These are phyloP conservation scores for Pyrus pyrifolia DNA, from an alignment of 306 rosid genomes.

Conservation along the genomic window DNA sequence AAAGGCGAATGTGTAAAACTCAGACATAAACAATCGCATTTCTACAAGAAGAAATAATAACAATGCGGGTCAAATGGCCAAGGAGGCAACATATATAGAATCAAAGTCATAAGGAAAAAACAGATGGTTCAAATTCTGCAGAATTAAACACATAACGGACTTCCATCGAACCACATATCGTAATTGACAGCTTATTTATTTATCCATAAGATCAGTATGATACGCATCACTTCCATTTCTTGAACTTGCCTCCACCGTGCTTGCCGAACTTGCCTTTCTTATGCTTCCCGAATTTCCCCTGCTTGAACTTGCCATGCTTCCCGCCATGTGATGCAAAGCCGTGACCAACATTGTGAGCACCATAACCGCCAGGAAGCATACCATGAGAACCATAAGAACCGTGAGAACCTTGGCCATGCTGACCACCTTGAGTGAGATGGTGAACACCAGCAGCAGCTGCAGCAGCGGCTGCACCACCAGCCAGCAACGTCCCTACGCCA, in stretches of 20 bases:
- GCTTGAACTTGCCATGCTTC: constrained; percentile 25
- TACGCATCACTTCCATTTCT: constrained; percentile 39
- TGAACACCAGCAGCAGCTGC: constrained; percentile 77
- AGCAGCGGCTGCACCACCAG: constrained; percentile 85
- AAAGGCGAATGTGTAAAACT: not conserved
- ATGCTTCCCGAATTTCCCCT: constrained; percentile 22
- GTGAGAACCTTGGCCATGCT: constrained; percentile 11
- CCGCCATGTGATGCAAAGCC: constrained; percentile 7
- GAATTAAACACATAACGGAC: not conserved
- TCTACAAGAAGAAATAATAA: not conserved
- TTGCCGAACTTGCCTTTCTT: constrained; percentile 33
- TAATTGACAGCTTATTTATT: not conserved
- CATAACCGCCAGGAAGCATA: not conserved
- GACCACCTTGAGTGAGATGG: constrained; percentile 21
- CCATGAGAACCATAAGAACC: not conserved
- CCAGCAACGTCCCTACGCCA: constrained; percentile 46
- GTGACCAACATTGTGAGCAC: not conserved
- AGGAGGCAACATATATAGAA: not conserved
- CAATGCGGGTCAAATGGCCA: not conserved
- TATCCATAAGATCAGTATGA: not conserved
- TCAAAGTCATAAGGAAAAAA: not conserved
- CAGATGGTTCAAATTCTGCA: not conserved
- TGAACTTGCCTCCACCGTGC: constrained; percentile 40
- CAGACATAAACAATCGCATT: not conserved
- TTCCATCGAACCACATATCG: not conserved